Conservation (phyloP, 257 asterid species). For the Scutellaria galericulata region DNA sequence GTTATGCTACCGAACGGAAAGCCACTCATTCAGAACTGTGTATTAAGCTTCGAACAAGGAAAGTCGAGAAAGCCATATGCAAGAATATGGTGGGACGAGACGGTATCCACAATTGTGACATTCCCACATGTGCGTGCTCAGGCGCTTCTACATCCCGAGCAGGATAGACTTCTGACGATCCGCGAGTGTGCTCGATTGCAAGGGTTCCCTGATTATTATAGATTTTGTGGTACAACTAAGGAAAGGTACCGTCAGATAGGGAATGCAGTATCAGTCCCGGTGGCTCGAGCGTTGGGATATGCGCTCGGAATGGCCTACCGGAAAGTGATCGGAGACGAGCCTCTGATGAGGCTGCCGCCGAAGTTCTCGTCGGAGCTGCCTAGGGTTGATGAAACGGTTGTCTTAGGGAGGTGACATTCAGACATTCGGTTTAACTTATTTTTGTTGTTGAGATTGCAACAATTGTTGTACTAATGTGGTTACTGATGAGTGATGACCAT, state of each 20-base stretch:
- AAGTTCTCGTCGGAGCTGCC: conserved; percentile 54
- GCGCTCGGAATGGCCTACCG: conserved; percentile 74
- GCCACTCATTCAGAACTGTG: conserved; percentile 68
- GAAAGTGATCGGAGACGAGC: conserved; percentile 61
- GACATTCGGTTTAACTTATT: conserved; percentile 2
- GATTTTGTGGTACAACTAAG: conserved; percentile 64
- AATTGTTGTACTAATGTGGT: not conserved
- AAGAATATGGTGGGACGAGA: conserved; percentile 97
- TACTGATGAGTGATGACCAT: conserved; percentile 14
- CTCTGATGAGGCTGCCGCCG: conserved; percentile 61
- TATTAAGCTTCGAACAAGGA: conserved; percentile 58
- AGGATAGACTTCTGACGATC: conserved; percentile 73
- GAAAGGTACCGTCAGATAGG: conserved; percentile 84
- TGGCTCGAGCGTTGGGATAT: conserved; percentile 73
- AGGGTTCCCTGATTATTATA: conserved; percentile 87
- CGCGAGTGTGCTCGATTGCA: conserved; percentile 87
- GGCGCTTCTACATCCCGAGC: conserved; percentile 83
- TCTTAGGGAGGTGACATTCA: conserved; percentile 27
- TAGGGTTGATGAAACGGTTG: conserved; percentile 38
- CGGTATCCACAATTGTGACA: conserved; percentile 76
- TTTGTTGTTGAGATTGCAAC: not conserved
- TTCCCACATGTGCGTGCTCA: conserved; percentile 55
- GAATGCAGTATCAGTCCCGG: conserved; percentile 83
- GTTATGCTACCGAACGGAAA: conserved; percentile 70
- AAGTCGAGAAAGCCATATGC: conserved; percentile 75